Conservation (phyloP, 164 flowering plant species). For the Annona squamosa region DNA sequence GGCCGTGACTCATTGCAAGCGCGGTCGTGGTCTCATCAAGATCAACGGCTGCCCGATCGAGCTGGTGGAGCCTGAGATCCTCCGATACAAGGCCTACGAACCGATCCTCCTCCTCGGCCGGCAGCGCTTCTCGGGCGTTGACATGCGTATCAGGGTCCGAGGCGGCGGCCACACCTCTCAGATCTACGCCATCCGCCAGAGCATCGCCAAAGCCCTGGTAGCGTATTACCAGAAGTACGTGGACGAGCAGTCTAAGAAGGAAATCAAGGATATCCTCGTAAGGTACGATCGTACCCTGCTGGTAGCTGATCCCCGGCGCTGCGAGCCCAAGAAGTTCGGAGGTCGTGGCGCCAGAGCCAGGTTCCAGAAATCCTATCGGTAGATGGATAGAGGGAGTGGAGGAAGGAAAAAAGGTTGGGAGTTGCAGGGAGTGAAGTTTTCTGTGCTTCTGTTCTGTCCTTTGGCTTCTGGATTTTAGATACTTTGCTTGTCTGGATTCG, state of each 20-base stretch:
- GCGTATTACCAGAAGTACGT: conserved; percentile 24
- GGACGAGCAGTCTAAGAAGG: conserved; percentile 22
- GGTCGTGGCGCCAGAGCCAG: conserved; percentile 20
- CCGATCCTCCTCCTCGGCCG: conserved; percentile 20
- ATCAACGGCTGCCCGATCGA: conserved; percentile 20
- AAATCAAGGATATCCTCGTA: conserved; percentile 19
- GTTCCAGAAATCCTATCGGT: conserved; percentile 21
- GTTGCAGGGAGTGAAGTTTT: neutral
- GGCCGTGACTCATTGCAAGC: conserved; percentile 19
- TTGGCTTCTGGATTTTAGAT: neutral
- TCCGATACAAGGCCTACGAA: conserved; percentile 20
- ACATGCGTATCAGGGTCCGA: conserved; percentile 17
- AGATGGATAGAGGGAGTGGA: neutral
- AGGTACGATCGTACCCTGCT: conserved; percentile 18
- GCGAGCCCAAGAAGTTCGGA: conserved; percentile 23
- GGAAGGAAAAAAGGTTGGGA: neutral
- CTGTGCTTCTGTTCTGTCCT: neutral
- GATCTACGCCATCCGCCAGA: conserved; percentile 19
- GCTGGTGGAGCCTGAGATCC: conserved; percentile 18
- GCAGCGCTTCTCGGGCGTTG: conserved; percentile 16
- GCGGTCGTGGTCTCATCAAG: conserved; percentile 17
- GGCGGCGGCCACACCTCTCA: conserved; percentile 15
- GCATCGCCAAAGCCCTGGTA: conserved; percentile 23
- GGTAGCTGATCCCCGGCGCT: conserved; percentile 21
- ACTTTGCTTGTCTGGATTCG: neutral